These are phyloP conservation scores for Saccharomycopsis babjevae DNA, from an alignment of 805 yeast species.

Conservation along the genomic window DNA sequence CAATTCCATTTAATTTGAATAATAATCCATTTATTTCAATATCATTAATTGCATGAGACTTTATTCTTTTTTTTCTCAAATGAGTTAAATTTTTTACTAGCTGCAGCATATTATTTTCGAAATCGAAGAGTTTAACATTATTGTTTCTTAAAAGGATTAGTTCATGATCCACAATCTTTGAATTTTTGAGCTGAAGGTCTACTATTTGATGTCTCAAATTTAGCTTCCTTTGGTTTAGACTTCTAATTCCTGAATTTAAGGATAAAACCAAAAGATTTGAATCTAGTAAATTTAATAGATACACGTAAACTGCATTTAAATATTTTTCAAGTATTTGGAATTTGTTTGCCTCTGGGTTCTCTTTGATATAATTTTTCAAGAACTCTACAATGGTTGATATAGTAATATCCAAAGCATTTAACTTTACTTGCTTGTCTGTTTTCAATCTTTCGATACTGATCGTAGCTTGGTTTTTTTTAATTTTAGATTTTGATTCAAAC, in stretches of 20 bases:
- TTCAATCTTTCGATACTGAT: neutral
- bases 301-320: constrained; percentile 2
- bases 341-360: neutral
- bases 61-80: neutral
- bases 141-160: neutral
- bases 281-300: constrained; percentile 8
- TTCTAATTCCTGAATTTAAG: neutral
- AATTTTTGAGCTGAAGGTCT: constrained; percentile 2
- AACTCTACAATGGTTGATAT: constrained; percentile 6
- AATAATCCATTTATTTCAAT: neutral
- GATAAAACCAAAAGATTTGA: constrained; percentile 5
- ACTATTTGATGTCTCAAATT: constrained; percentile 1
- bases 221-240: neutral
- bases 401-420: constrained; percentile 12
- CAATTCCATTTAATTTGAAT: neutral
- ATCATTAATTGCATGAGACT: neutral
- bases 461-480: neutral
- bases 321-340: constrained; percentile 6
- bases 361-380: constrained; percentile 1
- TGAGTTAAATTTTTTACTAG: neutral
- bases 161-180: neutral
- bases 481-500: neutral
- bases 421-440: neutral
- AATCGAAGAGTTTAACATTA: neutral
- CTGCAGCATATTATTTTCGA: neutral